Base-by-base conservation (phyloP, 2,329 filamentous ascomycete species). In the Raffaelea deltoideospora region DNA sequence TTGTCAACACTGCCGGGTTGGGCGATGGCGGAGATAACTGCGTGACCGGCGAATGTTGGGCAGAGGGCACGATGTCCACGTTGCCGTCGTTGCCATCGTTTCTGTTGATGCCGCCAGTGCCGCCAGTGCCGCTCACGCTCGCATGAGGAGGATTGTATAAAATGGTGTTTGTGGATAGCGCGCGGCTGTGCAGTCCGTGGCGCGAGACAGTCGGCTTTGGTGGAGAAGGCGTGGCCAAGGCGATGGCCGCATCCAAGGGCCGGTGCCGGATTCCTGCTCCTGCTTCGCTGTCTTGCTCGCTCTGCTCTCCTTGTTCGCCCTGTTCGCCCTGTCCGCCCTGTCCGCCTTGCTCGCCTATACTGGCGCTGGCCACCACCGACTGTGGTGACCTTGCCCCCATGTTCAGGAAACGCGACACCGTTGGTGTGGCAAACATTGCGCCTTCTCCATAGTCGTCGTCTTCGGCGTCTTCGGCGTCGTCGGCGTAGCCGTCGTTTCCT, bases 111-210 rank as follows among this genome's bases (percentile, higher is more conserved):
- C n/a, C n/a, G n/a, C n/a, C n/a, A n/a, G n/a, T n/a, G n/a, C n/a
- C n/a, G n/a, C n/a, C n/a, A n/a, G n/a, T n/a, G n/a, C n/a, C n/a
- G n/a, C n/a, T n/a, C n/a, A n/a, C n/a, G n/a, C n/a, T n/a, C n/a
- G n/a, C n/a, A n/a, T n/a, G n/a, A 2, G 46, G 61, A 0, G 86
- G 86, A 24, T 82, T 86, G 57, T 81, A 93, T 1, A 94, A 63
- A 37, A 92, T 86, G 0, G 87, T 94, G 47, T 78, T 84, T 17
- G 76, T 80, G 0, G 87, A 94, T 4, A 79, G 54, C 11, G 84
- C 86, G 27, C 86, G 78, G 38, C 60, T 69, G 48, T 94, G 86
- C 5, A 63, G 49, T 1, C 56, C 59, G 31, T 60, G 39, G 7
- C 40, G 39, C 6, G 39, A 31, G 10, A 37, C 9, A 14, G 21